Conservation (phyloP, 2,329 filamentous ascomycete species). For the Aspergillus pseudonomiae region DNA sequence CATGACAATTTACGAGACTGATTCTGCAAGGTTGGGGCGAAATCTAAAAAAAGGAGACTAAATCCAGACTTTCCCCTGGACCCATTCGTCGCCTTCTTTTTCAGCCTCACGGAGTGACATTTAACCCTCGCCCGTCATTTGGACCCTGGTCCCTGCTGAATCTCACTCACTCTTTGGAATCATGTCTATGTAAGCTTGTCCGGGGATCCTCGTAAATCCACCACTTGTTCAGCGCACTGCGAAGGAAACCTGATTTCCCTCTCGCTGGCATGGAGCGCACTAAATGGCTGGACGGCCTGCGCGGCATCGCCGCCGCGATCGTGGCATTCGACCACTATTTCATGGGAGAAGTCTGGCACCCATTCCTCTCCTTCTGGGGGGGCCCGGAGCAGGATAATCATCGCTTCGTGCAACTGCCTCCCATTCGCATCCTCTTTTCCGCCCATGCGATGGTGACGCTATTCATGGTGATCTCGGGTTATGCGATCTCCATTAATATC, state of each 20-base stretch:
- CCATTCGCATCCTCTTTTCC: slow-evolving; percentile 41
- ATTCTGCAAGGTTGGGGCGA: neutral
- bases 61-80: neutral
- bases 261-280: slow-evolving; percentile 19
- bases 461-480: slow-evolving; percentile 63
- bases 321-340: slow-evolving; percentile 30
- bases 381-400: slow-evolving; percentile 22
- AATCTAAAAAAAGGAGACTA: neutral
- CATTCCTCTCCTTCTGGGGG: slow-evolving; percentile 27
- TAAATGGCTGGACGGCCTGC: slow-evolving; percentile 31
- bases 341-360: slow-evolving; percentile 24
- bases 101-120: neutral
- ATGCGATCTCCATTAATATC: slow-evolving; percentile 57
- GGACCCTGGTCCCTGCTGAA: neutral
- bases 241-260: neutral
- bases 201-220: neutral
- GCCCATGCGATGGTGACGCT: slow-evolving; percentile 51
- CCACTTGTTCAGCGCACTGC: neutral
- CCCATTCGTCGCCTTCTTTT: neutral
- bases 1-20: neutral
- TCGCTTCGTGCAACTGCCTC: slow-evolving; percentile 38
- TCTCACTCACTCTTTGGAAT: neutral
- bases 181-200: neutral
- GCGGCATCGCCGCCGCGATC: slow-evolving; percentile 30
- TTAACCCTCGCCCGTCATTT: neutral